Evolutionary conservation across 2,329 filamentous ascomycete species (phyloP).

Genomic region (Coleophoma eucalyptorum): DNA sequence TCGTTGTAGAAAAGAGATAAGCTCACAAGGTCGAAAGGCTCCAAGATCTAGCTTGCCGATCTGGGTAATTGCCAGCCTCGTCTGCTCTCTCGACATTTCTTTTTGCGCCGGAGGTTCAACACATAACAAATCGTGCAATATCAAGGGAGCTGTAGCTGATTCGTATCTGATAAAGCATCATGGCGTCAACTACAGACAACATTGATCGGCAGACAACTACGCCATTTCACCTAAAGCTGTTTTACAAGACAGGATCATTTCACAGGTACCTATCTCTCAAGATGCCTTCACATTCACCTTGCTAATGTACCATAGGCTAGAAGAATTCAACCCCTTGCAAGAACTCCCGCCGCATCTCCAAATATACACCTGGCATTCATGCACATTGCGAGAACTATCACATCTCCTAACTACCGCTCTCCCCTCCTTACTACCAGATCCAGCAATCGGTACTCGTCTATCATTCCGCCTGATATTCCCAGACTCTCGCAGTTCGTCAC

Average conservation of each 20-base stretch:
- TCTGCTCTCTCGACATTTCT: background rate
- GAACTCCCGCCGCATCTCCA: conserved; percentile 65
- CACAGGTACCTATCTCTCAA: conserved; percentile 49
- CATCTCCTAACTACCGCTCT: conserved; percentile 69
- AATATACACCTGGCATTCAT: conserved; percentile 83
- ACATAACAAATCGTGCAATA: no score
- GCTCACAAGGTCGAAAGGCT: background rate
- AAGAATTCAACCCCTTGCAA: conserved; percentile 58
- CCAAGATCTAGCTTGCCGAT: background rate
- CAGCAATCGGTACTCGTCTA: conserved; percentile 78
- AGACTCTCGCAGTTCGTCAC: conserved; percentile 41
- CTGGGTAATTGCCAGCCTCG: background rate
- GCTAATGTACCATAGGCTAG: conserved; percentile 44
- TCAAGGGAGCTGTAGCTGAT: no score
- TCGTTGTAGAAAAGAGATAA: background rate
- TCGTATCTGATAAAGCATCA: conserved; percentile 15
- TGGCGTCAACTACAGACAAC: conserved; percentile 32
- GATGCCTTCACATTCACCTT: conserved; percentile 6
- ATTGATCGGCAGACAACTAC: conserved; percentile 68
- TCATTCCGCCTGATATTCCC: conserved; percentile 84
- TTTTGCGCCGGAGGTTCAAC: conserved; percentile 12
- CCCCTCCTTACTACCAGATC: conserved; percentile 66
- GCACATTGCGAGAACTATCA: conserved; percentile 77
- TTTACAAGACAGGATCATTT: conserved; percentile 72
- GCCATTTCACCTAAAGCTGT: conserved; percentile 82